Base-by-base conservation (phyloP, 1,284 basidiomycete species). In the Apiotrichum domesticum region DNA sequence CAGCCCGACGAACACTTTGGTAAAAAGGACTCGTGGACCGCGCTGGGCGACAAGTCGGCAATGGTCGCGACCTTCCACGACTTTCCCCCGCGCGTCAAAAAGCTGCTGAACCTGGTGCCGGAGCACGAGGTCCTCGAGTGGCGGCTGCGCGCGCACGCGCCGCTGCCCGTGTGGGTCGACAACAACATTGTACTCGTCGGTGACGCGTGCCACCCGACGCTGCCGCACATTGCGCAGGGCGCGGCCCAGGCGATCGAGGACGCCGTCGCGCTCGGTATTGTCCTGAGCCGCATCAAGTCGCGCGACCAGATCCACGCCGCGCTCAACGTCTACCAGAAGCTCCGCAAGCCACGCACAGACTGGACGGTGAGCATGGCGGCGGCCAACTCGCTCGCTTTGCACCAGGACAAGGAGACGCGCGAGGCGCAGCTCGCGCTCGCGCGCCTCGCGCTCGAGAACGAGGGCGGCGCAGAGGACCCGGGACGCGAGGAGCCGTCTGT, bases 231-330 rank as follows among this genome's bases (percentile, higher is more conserved):
- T 8, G 66, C 69, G 3, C 72, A 73, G 51, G 76, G 76, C 3
- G 76, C 76, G 1, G 76, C 75, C 0, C 73, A 75, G 51, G 73
- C 74, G 1, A 66, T 75, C n/a, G 69, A 74, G 61, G 76, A 77
- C 53, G 74, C 67, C 2, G 75, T 64, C 10, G 71, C 66, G 0
- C 56, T 77, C 8, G 71, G 69, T 2, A 66, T 72, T 6, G 63
- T 74, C 1, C 61, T 77, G n/a, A 58, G 67, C 50, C 69, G 67
- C 51, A 67, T 75, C 53, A 61, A 61, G 45, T 54, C 51, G 33
- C 68, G 70, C 55, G 67, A 68, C 35, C 73, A 77, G 29, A 61
- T 77, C 11, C 62, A 66, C 52, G 59, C 61, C 39, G 69, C 73
- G 11, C 58, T 77, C 34, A 51, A 52, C 43, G 63, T 72, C 4